Evolutionary conservation across 306 rosid genomes (phyloP), one percentile per base, ranked within the genome.

Genomic region (Prunus mongolica): DNA sequence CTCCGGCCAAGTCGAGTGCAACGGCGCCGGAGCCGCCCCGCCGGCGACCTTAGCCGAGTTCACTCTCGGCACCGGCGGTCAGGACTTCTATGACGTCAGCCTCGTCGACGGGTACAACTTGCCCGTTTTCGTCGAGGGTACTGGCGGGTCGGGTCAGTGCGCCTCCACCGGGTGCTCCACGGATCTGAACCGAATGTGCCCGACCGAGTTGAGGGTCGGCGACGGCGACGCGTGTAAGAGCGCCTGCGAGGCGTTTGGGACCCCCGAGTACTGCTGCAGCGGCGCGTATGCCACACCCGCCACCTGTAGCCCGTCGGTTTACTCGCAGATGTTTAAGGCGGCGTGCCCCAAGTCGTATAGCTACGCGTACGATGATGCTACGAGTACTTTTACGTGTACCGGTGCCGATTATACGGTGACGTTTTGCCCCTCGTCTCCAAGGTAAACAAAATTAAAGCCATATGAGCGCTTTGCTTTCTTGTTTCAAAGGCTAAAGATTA

Each of bases 161-260:
- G 83, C 86, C 0, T 81, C 98, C 0, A 92, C 97, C 50, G 97
- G 98, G 0, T 95, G 98, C 84, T 51, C 85, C 12, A 75, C 96
- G 34, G 97, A 95, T 85, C 86, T 95, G 83, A 95, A 92, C 88
- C 80, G 27, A 63, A 90, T 82, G 56, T 95, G 98, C 49, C 98
- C 98, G 12, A 15, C 89, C 28, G 98, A 95, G 89, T 61, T 95
- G 38, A 92, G 76, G 46, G 89, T 83, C 0, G 88, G 82, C 0
- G 88, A 83, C 6, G 96, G 97, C 0, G 82, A 82, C 86, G 98
- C 97, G 86, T 95, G 98, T 34, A 95, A 82, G 83, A 95, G 98
- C 86, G 98, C 97, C 82, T 95, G 98, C 24, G 97, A 88, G 81
- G 98, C 98, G 46, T 95, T 95, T 77, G 97, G 91, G 6, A 95